These are phyloP conservation scores for Leccinum subtestaceum DNA, from an alignment of 768 basidiomycete species.

Conservation along the genomic window DNA sequence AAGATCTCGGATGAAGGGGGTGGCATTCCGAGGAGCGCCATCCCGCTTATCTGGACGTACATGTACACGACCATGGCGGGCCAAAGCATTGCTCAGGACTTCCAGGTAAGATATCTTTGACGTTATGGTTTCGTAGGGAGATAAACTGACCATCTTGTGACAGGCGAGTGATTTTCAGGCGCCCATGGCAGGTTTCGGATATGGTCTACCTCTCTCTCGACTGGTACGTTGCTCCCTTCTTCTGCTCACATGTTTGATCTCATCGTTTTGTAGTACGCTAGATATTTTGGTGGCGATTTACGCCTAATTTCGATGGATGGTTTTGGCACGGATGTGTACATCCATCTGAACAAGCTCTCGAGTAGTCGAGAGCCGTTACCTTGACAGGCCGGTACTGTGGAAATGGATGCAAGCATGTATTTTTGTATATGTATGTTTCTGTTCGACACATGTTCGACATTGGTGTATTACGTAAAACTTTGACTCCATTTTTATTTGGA, in stretches of 20 bases:
- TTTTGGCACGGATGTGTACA: constrained; percentile 89
- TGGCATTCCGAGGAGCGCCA: constrained; percentile 76
- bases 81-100: constrained; percentile 71
- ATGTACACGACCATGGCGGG: constrained; percentile 89
- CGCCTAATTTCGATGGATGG: constrained; percentile 97
- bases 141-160: background rate
- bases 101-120: constrained; percentile 33
- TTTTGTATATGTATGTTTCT: background rate
- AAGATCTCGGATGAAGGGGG: constrained; percentile 98
- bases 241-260: background rate
- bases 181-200: constrained; percentile 96
- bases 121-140: background rate
- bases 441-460: no score
- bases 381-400: constrained; percentile 4
- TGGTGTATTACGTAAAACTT: background rate
- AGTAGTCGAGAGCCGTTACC: constrained; percentile 79
- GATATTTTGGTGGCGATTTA: constrained; percentile 93
- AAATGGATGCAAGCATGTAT: background rate
- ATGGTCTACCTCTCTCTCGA: constrained; percentile 88
- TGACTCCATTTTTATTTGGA: constrained; percentile 13
- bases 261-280: constrained; percentile 60
- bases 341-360: constrained; percentile 84
- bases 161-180: constrained; percentile 88
- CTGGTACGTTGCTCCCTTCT: constrained; percentile 51
- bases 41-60: constrained; percentile 97